Evolutionary conservation across 768 basidiomycete genomes (phyloP).

Genomic region (Tulasnella sp.): DNA sequence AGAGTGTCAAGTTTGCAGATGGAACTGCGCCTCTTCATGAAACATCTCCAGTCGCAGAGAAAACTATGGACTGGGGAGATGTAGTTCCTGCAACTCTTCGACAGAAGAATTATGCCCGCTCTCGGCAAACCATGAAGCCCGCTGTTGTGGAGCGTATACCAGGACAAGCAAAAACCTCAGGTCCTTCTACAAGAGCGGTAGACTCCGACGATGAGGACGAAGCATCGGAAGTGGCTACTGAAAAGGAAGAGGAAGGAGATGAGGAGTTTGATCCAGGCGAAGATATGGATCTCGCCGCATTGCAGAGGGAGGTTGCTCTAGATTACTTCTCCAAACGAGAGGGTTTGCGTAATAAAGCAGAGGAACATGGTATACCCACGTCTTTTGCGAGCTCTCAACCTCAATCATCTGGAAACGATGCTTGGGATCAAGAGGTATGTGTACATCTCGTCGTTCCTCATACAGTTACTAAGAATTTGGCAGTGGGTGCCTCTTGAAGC

Average conservation of each 20-base stretch:
- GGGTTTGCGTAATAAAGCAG: not conserved
- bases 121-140: slow-evolving; percentile 9
- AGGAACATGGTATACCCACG: not conserved
- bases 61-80: slow-evolving; percentile 3
- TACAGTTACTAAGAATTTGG: not conserved
- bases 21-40: not conserved
- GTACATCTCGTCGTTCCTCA: not conserved
- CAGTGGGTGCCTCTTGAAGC: slow-evolving; percentile 10
- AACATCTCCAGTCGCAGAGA: not conserved
- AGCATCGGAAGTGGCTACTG: not conserved
- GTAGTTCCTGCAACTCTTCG: slow-evolving; percentile 7
- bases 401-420: not conserved
- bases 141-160: not conserved
- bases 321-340: not conserved
- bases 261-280: slow-evolving; percentile 2
- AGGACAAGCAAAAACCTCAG: not conserved
- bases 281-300: not conserved
- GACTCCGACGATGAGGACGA: slow-evolving; percentile 12
- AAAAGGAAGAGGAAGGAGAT: not conserved
- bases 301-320: not conserved
- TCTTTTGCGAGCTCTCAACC: not conserved
- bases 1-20: slow-evolving; percentile 6
- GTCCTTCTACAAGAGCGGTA: not conserved
- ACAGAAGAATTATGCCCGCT: not conserved
- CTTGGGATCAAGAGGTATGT: not conserved